Evolutionary conservation across 352 stramenopile genomes (phyloP), one percentile per base, ranked within the genome.

Genomic region (Globisporangium middletonii): DNA sequence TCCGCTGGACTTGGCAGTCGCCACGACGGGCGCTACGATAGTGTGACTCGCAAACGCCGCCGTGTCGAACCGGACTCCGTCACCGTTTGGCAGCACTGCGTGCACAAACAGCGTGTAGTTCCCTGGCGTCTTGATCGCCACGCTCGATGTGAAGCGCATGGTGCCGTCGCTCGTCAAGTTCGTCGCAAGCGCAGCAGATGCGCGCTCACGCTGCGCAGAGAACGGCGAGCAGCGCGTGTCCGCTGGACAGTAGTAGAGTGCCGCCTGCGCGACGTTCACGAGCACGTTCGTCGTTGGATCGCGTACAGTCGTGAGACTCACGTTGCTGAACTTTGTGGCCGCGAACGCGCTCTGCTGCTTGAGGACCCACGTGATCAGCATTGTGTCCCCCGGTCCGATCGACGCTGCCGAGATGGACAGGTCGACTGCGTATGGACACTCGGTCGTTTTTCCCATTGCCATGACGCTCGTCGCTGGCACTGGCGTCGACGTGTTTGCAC

Each of bases 31-130:
- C 19, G 69, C 57, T 1, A 52, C 56, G 28, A 82, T 76, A 0
- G 56, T 59, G 26, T 86, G 56, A 4, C 48, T 59, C n/a, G 67
- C 64, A 57, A 78, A 75, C 23, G 72, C 66, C 2, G 69, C 68
- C 6, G 70, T 65, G 45, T 86, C 78, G 13, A 86, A 59, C 2
- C 74, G 74, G 9, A 68, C 50, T 9, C 50, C 65, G 35, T 73
- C 70, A n/a, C 72, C 71, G 47, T 77, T 85, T 11, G 74, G 69
- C 35, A 86, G 61, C 28, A 75, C 68, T 8, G 57, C 64, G 53
- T 79, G 67, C 5, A 65, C 74, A 45, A 86, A 65, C 19, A 88
- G 41, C 38, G 68, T 73, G 55, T 79, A 86, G 47, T 70, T 77
- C 46, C 75, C 78, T 55, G 68, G 53, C 13, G 28, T 60, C 4